Conservation (phyloP, 1,284 basidiomycete genomes). For the Ustilago nuda region DNA sequence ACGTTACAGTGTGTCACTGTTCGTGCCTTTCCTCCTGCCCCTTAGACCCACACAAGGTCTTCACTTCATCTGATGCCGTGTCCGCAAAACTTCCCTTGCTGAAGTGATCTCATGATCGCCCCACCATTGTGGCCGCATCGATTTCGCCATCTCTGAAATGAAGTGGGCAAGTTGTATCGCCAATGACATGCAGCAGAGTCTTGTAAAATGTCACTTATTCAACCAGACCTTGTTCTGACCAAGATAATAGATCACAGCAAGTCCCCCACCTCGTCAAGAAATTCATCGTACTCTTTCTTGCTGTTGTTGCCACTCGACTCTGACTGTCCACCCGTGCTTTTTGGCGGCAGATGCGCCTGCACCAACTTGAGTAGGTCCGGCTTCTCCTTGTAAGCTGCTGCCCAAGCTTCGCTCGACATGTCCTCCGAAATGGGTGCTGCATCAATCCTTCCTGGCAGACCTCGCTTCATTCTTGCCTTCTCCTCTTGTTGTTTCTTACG, state of each 20-base stretch:
- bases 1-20: neutral
- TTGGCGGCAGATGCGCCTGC: constrained; percentile 29
- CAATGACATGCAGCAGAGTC: neutral
- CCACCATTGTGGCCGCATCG: constrained; percentile 8
- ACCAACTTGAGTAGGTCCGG: constrained; percentile 37
- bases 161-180: neutral
- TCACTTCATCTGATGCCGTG: constrained; percentile 4
- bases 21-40: neutral
- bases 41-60: constrained; percentile 4
- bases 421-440: constrained; percentile 49
- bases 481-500: constrained; percentile 56
- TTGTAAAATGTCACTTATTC: neutral
- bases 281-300: constrained; percentile 42
- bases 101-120: constrained; percentile 8
- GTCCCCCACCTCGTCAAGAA: constrained; percentile 47
- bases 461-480: constrained; percentile 48
- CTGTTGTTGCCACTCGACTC: constrained; percentile 1
- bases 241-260: constrained; percentile 17
- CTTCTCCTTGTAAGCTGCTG: constrained; percentile 14
- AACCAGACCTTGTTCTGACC: neutral
- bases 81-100: constrained; percentile 1
- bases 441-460: constrained; percentile 53
- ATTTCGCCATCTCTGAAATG: neutral
- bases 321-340: neutral
- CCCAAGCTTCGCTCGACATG: constrained; percentile 10